A percentile compares a stretch with the other conserved stretches of the same genome.
Evolutionary conservation across 176 grass and related monocot genomes (phyloP).

Genomic region (Oryza glumipatula): DNA sequence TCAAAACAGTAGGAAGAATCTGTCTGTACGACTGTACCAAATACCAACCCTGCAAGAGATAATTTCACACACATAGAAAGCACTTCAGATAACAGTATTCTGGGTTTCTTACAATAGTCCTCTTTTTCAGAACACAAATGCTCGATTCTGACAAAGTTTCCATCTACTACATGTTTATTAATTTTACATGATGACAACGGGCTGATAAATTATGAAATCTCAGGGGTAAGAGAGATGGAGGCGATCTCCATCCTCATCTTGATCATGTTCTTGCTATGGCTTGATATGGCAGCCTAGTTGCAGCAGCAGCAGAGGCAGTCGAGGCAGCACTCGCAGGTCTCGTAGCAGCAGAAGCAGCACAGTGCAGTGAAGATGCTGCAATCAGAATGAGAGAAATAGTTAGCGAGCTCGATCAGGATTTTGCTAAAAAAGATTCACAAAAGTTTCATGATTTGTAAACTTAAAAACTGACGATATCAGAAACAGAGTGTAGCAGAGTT

Average conservation of each 20-base stretch:
- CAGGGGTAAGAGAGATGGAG: not conserved
- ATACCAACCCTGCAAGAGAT: not conserved
- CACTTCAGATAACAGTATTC: not conserved
- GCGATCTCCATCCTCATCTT: too few species aligned
- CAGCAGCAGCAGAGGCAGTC: slow-evolving; percentile 92
- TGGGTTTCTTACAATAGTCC: slow-evolving; percentile 3
- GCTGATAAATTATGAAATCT: slow-evolving; percentile 10
- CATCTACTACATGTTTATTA: slow-evolving; percentile 26
- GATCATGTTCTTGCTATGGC: too few species aligned
- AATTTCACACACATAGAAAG: not conserved
- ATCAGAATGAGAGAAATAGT: not conserved
- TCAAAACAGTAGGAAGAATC: not conserved
- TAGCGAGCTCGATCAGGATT: not conserved
- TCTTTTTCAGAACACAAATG: not conserved
- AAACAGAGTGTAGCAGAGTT: not conserved
- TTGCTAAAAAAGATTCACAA: not conserved
- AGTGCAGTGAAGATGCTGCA: slow-evolving; percentile 70
- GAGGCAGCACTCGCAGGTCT: slow-evolving; percentile 95
- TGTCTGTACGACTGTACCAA: slow-evolving; percentile 11
- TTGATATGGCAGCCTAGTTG: slow-evolving; percentile 32
- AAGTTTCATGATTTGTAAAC: not conserved
- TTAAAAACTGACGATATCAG: not conserved
- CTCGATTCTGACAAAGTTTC: slow-evolving; percentile 1
- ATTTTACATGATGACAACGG: not conserved
- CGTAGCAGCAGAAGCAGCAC: slow-evolving; percentile 98